Base-by-base conservation (phyloP, 129 eudicot genomes). In the Arctium minus region DNA sequence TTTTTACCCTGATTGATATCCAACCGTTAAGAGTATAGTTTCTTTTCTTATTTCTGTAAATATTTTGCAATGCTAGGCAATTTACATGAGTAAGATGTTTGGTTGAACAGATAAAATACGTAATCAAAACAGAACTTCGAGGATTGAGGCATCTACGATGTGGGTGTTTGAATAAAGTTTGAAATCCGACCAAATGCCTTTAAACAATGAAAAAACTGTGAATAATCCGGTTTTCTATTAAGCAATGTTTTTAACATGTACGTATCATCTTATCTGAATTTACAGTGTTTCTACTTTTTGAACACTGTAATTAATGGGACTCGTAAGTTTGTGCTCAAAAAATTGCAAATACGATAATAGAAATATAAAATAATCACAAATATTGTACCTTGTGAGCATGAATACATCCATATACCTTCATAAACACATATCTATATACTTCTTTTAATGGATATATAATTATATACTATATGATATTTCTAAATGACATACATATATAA, bases 401-500 rank as follows among this genome's bases (percentile, higher is more conserved):
- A 31, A 65, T 74, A 79, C 73, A 73, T 81, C 10, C 73, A 73
- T 73, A 81, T 80, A 56, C 56, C 71, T 80, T 80, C 70, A 39
- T 70, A 72, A 83, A 75, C 65, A 83, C 79, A 71, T 56, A 83
- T 60, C 72, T 84, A 84, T 84, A 73, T 73, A 84, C 84, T 79
- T 84, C 33, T 84, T 73, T 79, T 31, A 79, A 79, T 64, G 80
- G 72, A 74, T 35, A 62, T 38, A 65, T 64, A 78, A 13, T 8
- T 65, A 74, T 82, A 73, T 32, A 76, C 62, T 83, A 50, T 77
- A 83, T 83, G 70, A 46, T 70, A 84, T 84, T 73, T 73, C 76
- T 73, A 73, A 73, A 89, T 83, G 62, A 72, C 80, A 79, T 80
- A 73, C 74, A 78, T 70, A 86, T 81, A 85, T 87, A 78, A 65